A percentile compares a stretch with the other conserved stretches of the same genome.
Evolutionary conservation across 2,329 filamentous ascomycete species (phyloP).

Genomic region (Fusarium continuum): DNA sequence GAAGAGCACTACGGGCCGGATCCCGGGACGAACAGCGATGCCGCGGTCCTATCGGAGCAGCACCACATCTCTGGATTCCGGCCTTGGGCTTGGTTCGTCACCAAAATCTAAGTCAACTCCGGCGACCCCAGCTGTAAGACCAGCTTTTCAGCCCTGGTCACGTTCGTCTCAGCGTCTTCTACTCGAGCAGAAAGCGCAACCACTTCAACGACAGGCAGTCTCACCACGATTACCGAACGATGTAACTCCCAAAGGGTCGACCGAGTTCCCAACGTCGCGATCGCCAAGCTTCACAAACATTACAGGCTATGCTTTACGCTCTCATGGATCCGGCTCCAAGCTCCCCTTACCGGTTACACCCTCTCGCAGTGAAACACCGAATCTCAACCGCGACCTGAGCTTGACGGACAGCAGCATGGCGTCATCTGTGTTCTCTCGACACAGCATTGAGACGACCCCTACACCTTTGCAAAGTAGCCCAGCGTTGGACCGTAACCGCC

Average conservation of each 20-base stretch:
- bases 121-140: slow-evolving; percentile 32
- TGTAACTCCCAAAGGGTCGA: slow-evolving; percentile 9
- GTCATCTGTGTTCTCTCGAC: slow-evolving; percentile 53
- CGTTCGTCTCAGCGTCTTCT: slow-evolving; percentile 32
- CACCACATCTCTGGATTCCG: slow-evolving; percentile 21
- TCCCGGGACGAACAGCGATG: slow-evolving; percentile 19
- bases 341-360: slow-evolving; percentile 53
- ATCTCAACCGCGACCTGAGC: slow-evolving; percentile 48
- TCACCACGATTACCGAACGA: slow-evolving; percentile 16
- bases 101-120: slow-evolving; percentile 41
- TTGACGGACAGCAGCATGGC: slow-evolving; percentile 56
- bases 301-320: slow-evolving; percentile 45
- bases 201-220: slow-evolving; percentile 16
- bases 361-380: slow-evolving; percentile 50
- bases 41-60: slow-evolving; percentile 33
- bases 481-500: slow-evolving; percentile 29
- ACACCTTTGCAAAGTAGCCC: slow-evolving; percentile 48
- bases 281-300: slow-evolving; percentile 43
- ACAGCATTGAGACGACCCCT: slow-evolving; percentile 48
- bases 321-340: slow-evolving; percentile 51
- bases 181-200: slow-evolving; percentile 10
- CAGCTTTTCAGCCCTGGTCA: slow-evolving; percentile 25
- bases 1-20: slow-evolving; percentile 33
- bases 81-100: slow-evolving; percentile 29
- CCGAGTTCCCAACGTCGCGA: slow-evolving; percentile 31